These are phyloP conservation scores for Phytophthora hibernalis DNA, from an alignment of 352 stramenopile species.

Conservation along the genomic window DNA sequence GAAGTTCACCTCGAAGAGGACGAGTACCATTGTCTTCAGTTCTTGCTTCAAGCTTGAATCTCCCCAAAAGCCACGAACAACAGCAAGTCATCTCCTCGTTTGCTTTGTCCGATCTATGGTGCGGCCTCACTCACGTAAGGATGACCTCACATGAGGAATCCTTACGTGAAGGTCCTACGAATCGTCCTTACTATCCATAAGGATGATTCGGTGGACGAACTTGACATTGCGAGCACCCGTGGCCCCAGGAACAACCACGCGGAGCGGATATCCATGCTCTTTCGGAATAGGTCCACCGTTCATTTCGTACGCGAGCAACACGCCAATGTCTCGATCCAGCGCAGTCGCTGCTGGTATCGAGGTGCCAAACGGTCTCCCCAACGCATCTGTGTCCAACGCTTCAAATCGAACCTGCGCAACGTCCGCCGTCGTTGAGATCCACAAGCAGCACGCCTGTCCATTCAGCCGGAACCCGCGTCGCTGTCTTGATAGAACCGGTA, in stretches of 20 bases:
- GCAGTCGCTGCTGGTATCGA: slow-evolving; percentile 91
- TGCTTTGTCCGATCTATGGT: not conserved
- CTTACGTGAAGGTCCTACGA: too few species aligned
- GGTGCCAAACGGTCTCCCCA: slow-evolving; percentile 56
- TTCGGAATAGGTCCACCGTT: slow-evolving; percentile 83
- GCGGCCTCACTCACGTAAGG: slow-evolving; percentile 6
- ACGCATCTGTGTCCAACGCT: slow-evolving; percentile 54
- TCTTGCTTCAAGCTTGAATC: not conserved
- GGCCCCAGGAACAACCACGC: slow-evolving; percentile 91
- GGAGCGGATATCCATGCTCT: slow-evolving; percentile 95
- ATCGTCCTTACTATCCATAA: too few species aligned
- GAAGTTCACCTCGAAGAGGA: too few species aligned
- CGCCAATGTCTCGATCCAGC: slow-evolving; percentile 86
- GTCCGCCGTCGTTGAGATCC: slow-evolving; percentile 56
- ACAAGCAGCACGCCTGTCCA: slow-evolving; percentile 91
- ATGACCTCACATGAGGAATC: too few species aligned
- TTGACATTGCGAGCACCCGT: slow-evolving; percentile 94
- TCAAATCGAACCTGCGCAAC: slow-evolving; percentile 62
- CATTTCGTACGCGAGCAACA: slow-evolving; percentile 96
- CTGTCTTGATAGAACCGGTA: slow-evolving; percentile 24
- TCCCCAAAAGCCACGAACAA: too few species aligned
- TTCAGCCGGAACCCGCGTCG: slow-evolving; percentile 82
- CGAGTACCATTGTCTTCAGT: not conserved
- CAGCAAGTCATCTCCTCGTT: not conserved
- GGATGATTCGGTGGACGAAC: slow-evolving; percentile 89